phyloP scores from a whole-genome alignment of 2,329 filamentous ascomycete genomes.

The Aphanocladium album region DNA sequence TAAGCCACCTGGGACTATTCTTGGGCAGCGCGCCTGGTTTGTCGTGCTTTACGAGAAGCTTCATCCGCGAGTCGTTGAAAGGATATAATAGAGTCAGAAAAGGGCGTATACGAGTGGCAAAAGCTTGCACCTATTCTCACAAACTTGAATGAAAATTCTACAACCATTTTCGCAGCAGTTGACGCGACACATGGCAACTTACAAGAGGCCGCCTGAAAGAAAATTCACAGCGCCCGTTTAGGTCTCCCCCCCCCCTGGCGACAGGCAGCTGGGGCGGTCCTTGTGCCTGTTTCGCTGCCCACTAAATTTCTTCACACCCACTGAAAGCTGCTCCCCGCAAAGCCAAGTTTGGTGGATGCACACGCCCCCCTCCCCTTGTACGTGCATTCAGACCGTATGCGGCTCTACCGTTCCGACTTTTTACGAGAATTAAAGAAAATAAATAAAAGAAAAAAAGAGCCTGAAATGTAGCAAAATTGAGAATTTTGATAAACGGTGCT shows the following conservation, averaged over 20 bases:
- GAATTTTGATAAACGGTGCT: not conserved
- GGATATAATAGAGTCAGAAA: not conserved
- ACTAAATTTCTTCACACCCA: not conserved
- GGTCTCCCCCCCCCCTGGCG: not conserved
- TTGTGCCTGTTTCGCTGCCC: not conserved
- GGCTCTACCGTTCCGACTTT: slow-evolving; percentile 11
- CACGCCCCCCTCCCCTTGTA: not conserved
- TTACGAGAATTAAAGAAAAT: not conserved
- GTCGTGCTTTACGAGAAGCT: not conserved
- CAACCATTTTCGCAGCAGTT: not conserved
- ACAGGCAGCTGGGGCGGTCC: not conserved
- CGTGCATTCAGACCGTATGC: not conserved
- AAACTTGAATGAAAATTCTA: slow-evolving; percentile 9
- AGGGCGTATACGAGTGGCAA: not conserved
- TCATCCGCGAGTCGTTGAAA: not conserved
- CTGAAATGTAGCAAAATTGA: not conserved
- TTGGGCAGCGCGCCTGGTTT: not conserved
- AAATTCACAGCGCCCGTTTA: not conserved
- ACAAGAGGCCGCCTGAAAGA: not conserved
- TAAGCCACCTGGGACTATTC: slow-evolving; percentile 5
- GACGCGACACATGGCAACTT: not conserved
- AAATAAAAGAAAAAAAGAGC: not conserved
- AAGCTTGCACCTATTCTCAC: too few relatives aligned
- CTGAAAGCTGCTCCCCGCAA: slow-evolving; percentile 4
- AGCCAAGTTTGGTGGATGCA: not conserved